These are phyloP conservation scores for Cunninghamia lanceolata DNA, from an alignment of 75 land plant genomes.

Conservation along the genomic window DNA sequence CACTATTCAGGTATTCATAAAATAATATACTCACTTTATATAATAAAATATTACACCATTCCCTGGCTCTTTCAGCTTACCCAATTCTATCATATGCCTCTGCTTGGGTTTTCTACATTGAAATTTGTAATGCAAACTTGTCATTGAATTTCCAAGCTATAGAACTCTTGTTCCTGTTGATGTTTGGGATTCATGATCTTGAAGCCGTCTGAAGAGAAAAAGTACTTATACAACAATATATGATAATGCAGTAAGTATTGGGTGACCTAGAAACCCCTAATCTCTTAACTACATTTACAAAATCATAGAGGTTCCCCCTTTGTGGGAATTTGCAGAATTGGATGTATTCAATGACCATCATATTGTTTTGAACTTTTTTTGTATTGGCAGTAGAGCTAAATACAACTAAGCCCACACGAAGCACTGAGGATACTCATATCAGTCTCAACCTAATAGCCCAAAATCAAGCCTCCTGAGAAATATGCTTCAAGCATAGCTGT, in stretches of 20 bases:
- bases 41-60: not conserved
- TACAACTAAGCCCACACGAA: not conserved
- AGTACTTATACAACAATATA: not conserved
- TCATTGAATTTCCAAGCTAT: not conserved
- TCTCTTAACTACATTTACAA: not conserved
- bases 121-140: not conserved
- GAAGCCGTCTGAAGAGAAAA: not conserved
- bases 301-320: not conserved
- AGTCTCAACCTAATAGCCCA: not conserved
- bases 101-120: not conserved
- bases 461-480: not conserved
- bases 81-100: not conserved
- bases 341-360: not conserved
- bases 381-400: not conserved
- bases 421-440: not conserved
- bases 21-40: not conserved
- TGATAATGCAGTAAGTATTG: not conserved
- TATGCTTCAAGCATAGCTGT: not conserved
- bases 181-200: not conserved
- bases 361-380: not conserved
- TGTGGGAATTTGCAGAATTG: not conserved
- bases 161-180: not conserved
- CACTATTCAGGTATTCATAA: constrained; percentile 7
- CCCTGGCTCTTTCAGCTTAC: not conserved
- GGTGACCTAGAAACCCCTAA: not conserved